Evolutionary conservation across 73 alveolate species (phyloP), one percentile per base, ranked within the genome.

Genomic region (Vitrella brassicaformis): DNA sequence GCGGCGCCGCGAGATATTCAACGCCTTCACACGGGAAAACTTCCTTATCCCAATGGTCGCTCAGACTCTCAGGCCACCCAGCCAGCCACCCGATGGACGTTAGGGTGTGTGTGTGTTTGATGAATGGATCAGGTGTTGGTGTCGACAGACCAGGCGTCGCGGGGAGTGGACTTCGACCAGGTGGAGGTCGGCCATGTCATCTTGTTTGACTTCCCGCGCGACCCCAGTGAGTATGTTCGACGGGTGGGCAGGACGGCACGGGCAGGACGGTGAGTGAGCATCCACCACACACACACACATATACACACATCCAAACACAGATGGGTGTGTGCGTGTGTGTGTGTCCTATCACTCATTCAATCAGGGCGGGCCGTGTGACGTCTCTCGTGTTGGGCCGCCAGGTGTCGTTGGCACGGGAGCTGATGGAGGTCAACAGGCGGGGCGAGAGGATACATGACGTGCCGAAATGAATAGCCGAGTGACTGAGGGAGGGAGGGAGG

Each of bases 161-260:
- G 30, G 1, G 69, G 69, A 8, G 18, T 56, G 28, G 69, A 56
- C 69, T 56, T 56, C 18, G 69, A n/a, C 18, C 26, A 18, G 1
- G 69, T 56, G 25, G 29, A 8, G 26, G 18, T 56, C 4, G 69
- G 18, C 28, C 28, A n/a, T 8, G 69, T 56, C 69, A n/a, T 56
- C 28, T 25, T 56, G 30, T 56, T 22, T n/a, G 69, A 56, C 69
- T 56, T 56, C 18, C 69, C 69, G 27, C 69, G 69, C 28, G 69
- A 56, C 28, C 30, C 69, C 28, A 1, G 10, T 8, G 69, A 56
- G 28, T 56, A 22, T n/a, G 1, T 56, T 4, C 69, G 69, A 8
- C 69, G 69, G 18, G 69, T 56, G 69, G 69, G 69, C 18, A 18
- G 69, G 10, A 56, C 69, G 1, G 69, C 29, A n/a, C 1, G 69